phyloP scores from a whole-genome alignment of 148 eudicot species.

The Persicaria tinctoria region DNA sequence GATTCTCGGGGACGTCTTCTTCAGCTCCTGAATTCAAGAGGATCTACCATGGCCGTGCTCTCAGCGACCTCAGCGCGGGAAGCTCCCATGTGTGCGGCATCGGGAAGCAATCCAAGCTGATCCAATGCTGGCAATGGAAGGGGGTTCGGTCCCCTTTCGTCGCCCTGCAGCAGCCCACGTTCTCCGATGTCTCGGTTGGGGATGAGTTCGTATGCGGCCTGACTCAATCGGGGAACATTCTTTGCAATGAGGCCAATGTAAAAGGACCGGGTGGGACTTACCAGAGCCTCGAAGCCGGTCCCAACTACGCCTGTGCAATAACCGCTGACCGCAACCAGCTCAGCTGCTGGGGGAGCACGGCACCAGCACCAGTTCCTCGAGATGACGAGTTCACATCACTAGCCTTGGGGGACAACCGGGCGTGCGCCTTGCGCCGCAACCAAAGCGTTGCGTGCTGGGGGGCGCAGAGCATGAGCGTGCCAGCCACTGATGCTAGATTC shows the following conservation, averaged over 20 bases:
- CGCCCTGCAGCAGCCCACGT: background rate
- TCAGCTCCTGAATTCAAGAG: slow-evolving; percentile 26
- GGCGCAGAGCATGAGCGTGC: slow-evolving; percentile 18
- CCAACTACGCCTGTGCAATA: slow-evolving; percentile 43
- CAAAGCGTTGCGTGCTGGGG: slow-evolving; percentile 82
- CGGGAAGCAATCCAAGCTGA: slow-evolving; percentile 18
- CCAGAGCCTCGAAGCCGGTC: slow-evolving; percentile 41
- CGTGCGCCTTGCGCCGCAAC: slow-evolving; percentile 49
- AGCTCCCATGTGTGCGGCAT: slow-evolving; percentile 63
- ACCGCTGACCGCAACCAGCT: slow-evolving; percentile 33
- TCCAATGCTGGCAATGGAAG: slow-evolving; percentile 66
- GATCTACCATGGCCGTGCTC: slow-evolving; percentile 37
- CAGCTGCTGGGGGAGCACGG: slow-evolving; percentile 57
- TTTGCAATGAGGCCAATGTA: slow-evolving; percentile 30
- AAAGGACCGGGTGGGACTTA: slow-evolving; percentile 43
- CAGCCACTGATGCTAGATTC: slow-evolving; percentile 35
- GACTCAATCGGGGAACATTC: slow-evolving; percentile 23
- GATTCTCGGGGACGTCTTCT: slow-evolving; percentile 25
- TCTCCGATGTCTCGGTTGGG: slow-evolving; percentile 55
- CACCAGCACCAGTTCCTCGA: slow-evolving; percentile 17
- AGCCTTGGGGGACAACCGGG: slow-evolving; percentile 56
- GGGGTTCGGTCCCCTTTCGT: slow-evolving; percentile 11
- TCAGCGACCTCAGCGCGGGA: slow-evolving; percentile 49
- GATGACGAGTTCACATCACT: slow-evolving; percentile 35
- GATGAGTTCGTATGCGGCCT: slow-evolving; percentile 62